phyloP scores from a whole-genome alignment of 768 basidiomycete species.

The Cantharellus anzutake region DNA sequence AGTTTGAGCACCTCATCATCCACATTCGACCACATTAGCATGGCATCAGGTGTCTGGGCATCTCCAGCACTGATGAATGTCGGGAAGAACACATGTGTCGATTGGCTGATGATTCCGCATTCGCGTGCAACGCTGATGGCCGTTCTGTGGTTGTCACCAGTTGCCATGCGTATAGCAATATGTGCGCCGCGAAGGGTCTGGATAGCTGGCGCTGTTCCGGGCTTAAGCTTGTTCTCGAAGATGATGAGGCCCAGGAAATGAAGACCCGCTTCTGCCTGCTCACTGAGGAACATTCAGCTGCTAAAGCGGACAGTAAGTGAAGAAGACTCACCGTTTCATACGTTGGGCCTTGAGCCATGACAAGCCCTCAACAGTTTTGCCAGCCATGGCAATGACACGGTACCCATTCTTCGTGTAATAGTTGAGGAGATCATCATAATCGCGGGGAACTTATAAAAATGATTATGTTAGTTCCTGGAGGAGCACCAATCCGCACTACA shows the following conservation, averaged over 20 bases:
- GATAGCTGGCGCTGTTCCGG: constrained; percentile 78
- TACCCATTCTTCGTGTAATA: constrained; percentile 96
- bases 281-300: constrained; percentile 27
- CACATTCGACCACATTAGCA: constrained; percentile 78
- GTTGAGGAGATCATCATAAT: constrained; percentile 88
- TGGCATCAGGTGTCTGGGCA: constrained; percentile 25
- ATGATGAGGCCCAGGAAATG: constrained; percentile 90
- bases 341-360: constrained; percentile 96
- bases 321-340: constrained; percentile 57
- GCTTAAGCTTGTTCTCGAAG: constrained; percentile 95
- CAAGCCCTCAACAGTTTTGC: constrained; percentile 81
- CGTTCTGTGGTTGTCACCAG: constrained; percentile 91
- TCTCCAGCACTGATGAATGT: constrained; percentile 41
- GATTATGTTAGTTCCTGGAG: not conserved
- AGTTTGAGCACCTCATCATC: constrained; percentile 74
- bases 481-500: not conserved
- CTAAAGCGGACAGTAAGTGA: not conserved
- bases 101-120: constrained; percentile 72
- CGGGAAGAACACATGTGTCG: constrained; percentile 77
- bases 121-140: constrained; percentile 94
- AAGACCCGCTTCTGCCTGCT: constrained; percentile 81
- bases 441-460: constrained; percentile 55
- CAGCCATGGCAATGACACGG: constrained; percentile 94
- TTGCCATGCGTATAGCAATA: constrained; percentile 92
- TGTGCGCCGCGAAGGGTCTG: constrained; percentile 76